These are phyloP conservation scores for Cytospora leucostoma DNA, from an alignment of 2,329 filamentous ascomycete genomes.

Conservation along the genomic window DNA sequence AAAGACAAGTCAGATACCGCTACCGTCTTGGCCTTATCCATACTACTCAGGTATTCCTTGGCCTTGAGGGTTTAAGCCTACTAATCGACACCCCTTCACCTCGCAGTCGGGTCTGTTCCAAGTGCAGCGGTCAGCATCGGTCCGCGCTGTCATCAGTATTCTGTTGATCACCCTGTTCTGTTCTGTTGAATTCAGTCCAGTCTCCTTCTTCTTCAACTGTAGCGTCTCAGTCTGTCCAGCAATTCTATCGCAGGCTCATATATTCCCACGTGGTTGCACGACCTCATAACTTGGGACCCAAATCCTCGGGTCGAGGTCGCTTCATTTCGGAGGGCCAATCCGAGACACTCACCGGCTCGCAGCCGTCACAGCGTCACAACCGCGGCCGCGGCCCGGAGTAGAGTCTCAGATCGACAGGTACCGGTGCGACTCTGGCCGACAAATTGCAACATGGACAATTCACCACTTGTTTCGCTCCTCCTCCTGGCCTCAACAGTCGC, in stretches of 20 bases:
- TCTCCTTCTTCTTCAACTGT: background rate
- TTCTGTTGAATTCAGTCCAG: too few species aligned
- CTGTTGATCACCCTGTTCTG: background rate
- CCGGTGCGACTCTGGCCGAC: background rate
- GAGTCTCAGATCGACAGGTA: background rate
- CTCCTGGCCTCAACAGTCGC: constrained; percentile 21
- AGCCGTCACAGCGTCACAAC: background rate
- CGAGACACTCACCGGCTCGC: background rate
- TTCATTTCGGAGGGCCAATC: background rate
- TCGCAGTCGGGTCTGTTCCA: background rate
- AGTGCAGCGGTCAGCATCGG: background rate
- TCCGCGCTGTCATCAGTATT: background rate
- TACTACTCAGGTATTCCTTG: too few species aligned
- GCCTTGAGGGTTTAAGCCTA: background rate
- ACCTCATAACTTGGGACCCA: background rate
- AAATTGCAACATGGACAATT: constrained; percentile 1
- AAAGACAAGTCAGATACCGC: background rate
- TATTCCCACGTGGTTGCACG: background rate
- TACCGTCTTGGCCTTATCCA: background rate
- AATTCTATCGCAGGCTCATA: background rate
- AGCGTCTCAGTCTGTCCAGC: background rate
- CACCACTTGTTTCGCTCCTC: constrained; percentile 7
- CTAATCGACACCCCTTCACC: background rate
- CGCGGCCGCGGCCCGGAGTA: background rate
- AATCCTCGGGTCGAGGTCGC: background rate